These are phyloP conservation scores for Acanthochlamys bracteata DNA, from an alignment of 106 monocot genomes.

Conservation along the genomic window DNA sequence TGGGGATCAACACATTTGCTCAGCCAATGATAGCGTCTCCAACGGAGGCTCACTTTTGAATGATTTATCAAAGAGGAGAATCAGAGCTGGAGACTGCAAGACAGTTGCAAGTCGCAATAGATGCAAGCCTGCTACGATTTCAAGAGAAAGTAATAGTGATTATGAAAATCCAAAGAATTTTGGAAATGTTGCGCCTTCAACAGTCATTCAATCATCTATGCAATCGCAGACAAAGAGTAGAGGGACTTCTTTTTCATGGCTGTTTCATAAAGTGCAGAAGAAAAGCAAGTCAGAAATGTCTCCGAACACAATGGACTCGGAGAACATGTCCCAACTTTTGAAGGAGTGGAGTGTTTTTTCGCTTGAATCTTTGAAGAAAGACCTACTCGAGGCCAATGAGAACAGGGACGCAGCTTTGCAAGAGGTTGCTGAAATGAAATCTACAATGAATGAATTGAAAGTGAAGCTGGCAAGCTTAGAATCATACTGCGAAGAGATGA, in stretches of 20 bases:
- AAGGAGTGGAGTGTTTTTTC: slow-evolving; percentile 53
- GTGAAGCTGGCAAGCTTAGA: slow-evolving; percentile 61
- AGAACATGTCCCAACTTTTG: slow-evolving; percentile 53
- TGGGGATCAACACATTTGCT: slow-evolving; percentile 22
- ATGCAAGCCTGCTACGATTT: slow-evolving; percentile 49
- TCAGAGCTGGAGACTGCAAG: slow-evolving; percentile 34
- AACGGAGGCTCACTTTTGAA: slow-evolving; percentile 22
- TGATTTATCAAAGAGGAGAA: slow-evolving; percentile 27
- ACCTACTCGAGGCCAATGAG: slow-evolving; percentile 62
- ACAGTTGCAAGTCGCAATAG: slow-evolving; percentile 32
- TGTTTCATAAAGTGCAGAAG: slow-evolving; percentile 44
- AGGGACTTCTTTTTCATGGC: slow-evolving; percentile 49
- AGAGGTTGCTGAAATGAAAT: slow-evolving; percentile 69
- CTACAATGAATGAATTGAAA: slow-evolving; percentile 56
- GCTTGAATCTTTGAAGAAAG: slow-evolving; percentile 63
- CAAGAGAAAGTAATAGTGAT: slow-evolving; percentile 18
- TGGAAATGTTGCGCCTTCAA: slow-evolving; percentile 6
- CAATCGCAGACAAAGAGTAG: slow-evolving; percentile 22
- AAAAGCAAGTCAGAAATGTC: slow-evolving; percentile 49
- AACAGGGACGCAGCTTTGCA: slow-evolving; percentile 55
- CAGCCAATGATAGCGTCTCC: slow-evolving; percentile 18
- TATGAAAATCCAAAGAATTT: slow-evolving; percentile 17
- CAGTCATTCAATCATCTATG: slow-evolving; percentile 2
- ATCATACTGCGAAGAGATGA: slow-evolving; percentile 68
- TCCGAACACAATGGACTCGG: slow-evolving; percentile 41